Percentiles rank a stretch among this genome's conserved stretches.
Conservation (phyloP, 768 basidiomycete genomes). For the Tephrocybe sp. region DNA sequence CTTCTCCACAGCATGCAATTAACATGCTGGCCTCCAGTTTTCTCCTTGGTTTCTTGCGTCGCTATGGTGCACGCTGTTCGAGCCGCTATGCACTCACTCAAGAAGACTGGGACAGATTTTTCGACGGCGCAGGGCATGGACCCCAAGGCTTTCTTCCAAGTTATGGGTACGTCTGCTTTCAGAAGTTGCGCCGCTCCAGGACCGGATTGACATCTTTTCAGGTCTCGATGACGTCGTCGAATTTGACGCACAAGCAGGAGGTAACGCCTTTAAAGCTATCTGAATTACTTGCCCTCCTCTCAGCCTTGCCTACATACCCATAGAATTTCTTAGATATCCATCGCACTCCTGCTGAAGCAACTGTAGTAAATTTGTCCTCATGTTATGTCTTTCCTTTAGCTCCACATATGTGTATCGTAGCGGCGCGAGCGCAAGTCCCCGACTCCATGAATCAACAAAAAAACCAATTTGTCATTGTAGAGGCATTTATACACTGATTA, state of each 20-base stretch:
- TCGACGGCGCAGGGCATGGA: slow-evolving; percentile 63
- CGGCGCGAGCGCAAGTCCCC: too few relatives aligned
- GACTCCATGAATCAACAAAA: too few relatives aligned
- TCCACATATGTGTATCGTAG: too few relatives aligned
- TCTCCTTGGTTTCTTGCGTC: slow-evolving; percentile 75
- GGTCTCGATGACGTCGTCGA: slow-evolving; percentile 54
- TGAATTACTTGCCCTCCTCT: too few relatives aligned
- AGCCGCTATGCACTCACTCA: slow-evolving; percentile 72
- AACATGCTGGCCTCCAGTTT: slow-evolving; percentile 43
- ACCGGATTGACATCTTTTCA: slow-evolving; percentile 15
- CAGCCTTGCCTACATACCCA: too few relatives aligned
- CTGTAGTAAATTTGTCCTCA: too few relatives aligned
- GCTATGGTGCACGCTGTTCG: slow-evolving; percentile 78
- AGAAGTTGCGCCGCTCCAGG: background rate
- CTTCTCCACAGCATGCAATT: background rate
- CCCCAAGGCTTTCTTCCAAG: slow-evolving; percentile 75
- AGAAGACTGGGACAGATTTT: slow-evolving; percentile 79
- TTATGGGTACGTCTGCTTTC: slow-evolving; percentile 55
- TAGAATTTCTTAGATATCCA: too few relatives aligned
- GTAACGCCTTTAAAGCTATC: slow-evolving; percentile 54
- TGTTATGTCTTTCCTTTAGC: too few relatives aligned
- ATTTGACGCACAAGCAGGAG: slow-evolving; percentile 58
- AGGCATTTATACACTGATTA: too few relatives aligned
- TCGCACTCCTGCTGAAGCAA: too few relatives aligned
- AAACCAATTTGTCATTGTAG: too few relatives aligned